Conservation (phyloP, 2,329 filamentous ascomycete species). For the Calonectria ilicicola region DNA sequence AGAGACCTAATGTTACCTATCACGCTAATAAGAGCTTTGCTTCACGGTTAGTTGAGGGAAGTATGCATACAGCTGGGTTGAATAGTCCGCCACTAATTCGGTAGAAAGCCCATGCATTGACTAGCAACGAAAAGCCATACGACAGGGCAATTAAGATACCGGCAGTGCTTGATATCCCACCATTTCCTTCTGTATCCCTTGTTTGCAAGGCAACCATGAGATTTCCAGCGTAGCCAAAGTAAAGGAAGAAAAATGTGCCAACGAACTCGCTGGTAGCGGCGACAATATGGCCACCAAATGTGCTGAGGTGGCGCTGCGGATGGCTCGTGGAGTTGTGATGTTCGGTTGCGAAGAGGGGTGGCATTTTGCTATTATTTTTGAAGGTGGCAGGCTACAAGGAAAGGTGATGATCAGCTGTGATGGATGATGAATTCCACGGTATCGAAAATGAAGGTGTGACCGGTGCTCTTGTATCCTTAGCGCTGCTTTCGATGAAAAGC, state of each 20-base stretch:
- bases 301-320: background rate
- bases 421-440: background rate
- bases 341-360: background rate
- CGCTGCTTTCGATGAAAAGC: background rate
- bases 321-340: background rate
- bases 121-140: background rate
- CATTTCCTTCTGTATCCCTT: background rate
- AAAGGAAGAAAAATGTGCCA: background rate
- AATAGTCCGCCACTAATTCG: background rate
- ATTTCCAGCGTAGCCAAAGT: background rate
- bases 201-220: background rate
- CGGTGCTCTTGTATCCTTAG: background rate
- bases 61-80: background rate
- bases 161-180: background rate
- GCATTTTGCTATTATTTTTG: background rate
- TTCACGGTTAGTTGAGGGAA: background rate
- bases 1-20: conserved; percentile 37
- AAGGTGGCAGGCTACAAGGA: too few species aligned
- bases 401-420: background rate
- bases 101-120: background rate
- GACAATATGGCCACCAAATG: background rate
- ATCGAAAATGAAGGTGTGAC: background rate
- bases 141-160: background rate
- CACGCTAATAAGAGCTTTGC: background rate
- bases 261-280: background rate